phyloP scores from a whole-genome alignment of 768 basidiomycete genomes.

The Chalciporus sphaerocephalus region DNA sequence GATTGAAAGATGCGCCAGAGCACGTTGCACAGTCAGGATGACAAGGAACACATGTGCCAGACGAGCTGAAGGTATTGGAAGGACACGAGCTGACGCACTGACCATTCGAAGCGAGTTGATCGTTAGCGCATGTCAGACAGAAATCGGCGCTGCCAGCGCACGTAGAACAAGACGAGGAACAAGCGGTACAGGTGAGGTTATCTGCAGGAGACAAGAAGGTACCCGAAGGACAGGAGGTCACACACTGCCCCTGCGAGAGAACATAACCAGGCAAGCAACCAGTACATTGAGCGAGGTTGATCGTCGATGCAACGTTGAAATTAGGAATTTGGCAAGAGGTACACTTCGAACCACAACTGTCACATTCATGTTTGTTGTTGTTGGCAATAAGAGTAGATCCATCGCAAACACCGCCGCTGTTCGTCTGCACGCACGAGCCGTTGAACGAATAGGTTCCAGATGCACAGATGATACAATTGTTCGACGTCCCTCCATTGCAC shows the following conservation, averaged over 20 bases:
- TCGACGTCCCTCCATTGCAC: slow-evolving; percentile 64
- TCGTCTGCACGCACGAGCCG: slow-evolving; percentile 65
- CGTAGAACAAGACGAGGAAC: slow-evolving; percentile 67
- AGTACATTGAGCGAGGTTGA: slow-evolving; percentile 66
- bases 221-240: slow-evolving; percentile 66
- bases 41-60: slow-evolving; percentile 66
- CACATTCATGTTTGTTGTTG: slow-evolving; percentile 78
- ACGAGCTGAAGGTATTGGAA: slow-evolving; percentile 60
- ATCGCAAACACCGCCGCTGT: slow-evolving; percentile 67
- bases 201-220: slow-evolving; percentile 69
- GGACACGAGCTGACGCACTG: slow-evolving; percentile 77
- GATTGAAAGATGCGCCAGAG: slow-evolving; percentile 70
- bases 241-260: slow-evolving; percentile 65
- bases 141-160: slow-evolving; percentile 64
- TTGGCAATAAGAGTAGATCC: slow-evolving; percentile 71
- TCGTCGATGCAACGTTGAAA: slow-evolving; percentile 65
- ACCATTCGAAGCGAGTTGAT: slow-evolving; percentile 64
- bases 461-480: slow-evolving; percentile 67
- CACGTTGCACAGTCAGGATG: slow-evolving; percentile 87
- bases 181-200: slow-evolving; percentile 69
- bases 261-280: slow-evolving; percentile 75
- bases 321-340: slow-evolving; percentile 70
- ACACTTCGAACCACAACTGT: slow-evolving; percentile 82
- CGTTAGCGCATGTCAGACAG: slow-evolving; percentile 69
- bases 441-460: slow-evolving; percentile 58